Evolutionary conservation across 768 basidiomycete genomes (phyloP), one percentile per base, ranked within the genome.

Genomic region (Dacryopinax spathularia): DNA sequence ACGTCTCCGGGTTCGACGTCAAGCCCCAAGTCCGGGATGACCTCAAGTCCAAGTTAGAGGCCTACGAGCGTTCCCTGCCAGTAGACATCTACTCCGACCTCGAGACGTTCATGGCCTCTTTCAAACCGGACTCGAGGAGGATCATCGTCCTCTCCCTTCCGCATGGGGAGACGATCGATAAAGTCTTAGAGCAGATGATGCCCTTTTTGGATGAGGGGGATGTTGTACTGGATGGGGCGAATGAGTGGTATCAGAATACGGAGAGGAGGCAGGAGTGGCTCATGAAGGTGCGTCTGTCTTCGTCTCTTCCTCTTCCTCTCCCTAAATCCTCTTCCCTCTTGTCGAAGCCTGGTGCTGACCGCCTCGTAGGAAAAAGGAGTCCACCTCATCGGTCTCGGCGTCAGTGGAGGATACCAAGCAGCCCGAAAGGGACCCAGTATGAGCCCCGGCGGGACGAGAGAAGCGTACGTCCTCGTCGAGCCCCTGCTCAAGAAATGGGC

Each of bases 341-440:
- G 16, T 16, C 34, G 22, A 63, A 35, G 33, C 39, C 35, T 41
- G 39, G 22, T 41, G 6, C 39, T 41, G 4, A n/a, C n/a, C n/a
- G n/a, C 16, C 7, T 3, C 67, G 22, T 61, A 63, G 22, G 68
- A 70, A 44, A 66, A 67, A 56, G 71, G 70, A 2, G 60, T 73
- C 1, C 59, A 67, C 34, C 71, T 67, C 67, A 63, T 74, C 12
- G 73, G 73, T 5, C 66, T 67, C 59, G 73, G 72, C 22, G 72
- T 74, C 25, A 69, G 68, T n/a, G 73, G 73, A 43, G 74, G 74
- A 59, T 75, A 75, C 63, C 74, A 75, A 64, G 67, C 73, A 4
- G 71, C 73, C 18, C 60, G 74, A 60, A 66, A 71, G 34, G 73
- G 74, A 1, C 74, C 74, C 7, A 70, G 68, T 1, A 72, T 73